phyloP scores from a whole-genome alignment of 2,329 filamentous ascomycete species.

The Aspergillus brunneoviolaceus region DNA sequence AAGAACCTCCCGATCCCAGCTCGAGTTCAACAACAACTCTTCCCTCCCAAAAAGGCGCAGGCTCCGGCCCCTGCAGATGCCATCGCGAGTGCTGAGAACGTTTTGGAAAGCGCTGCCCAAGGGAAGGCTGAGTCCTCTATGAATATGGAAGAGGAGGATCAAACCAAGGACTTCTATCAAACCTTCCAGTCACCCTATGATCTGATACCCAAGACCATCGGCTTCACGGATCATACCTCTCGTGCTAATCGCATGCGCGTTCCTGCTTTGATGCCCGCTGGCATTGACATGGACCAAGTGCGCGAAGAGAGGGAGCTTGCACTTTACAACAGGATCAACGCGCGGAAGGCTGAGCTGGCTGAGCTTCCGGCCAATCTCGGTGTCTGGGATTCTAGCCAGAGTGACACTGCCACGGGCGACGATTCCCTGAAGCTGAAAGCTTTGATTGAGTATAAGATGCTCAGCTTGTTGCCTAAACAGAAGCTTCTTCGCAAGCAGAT shows the following conservation, averaged over 20 bases:
- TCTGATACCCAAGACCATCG: slow-evolving; percentile 60
- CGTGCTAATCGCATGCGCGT: slow-evolving; percentile 77
- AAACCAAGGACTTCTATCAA: slow-evolving; percentile 58
- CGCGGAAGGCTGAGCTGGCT: slow-evolving; percentile 81
- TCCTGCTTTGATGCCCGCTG: slow-evolving; percentile 83
- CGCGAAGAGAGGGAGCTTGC: slow-evolving; percentile 84
- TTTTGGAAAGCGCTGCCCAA: slow-evolving; percentile 42
- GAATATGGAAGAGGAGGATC: slow-evolving; percentile 27
- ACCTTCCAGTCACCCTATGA: slow-evolving; percentile 73
- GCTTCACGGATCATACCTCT: slow-evolving; percentile 74
- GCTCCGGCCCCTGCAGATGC: slow-evolving; percentile 40
- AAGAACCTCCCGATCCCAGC: slow-evolving; percentile 81
- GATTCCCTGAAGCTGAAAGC: slow-evolving; percentile 84
- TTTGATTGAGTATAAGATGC: slow-evolving; percentile 91
- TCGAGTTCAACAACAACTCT: slow-evolving; percentile 78
- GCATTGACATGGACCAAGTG: slow-evolving; percentile 81
- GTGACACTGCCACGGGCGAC: slow-evolving; percentile 68
- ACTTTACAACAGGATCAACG: slow-evolving; percentile 84
- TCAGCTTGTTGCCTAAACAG: slow-evolving; percentile 86
- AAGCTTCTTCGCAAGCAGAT: slow-evolving; percentile 81
- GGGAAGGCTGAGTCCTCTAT: slow-evolving; percentile 32
- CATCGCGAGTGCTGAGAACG: slow-evolving; percentile 31
- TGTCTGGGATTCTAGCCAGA: slow-evolving; percentile 75
- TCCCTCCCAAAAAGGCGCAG: slow-evolving; percentile 54
- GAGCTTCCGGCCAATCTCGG: slow-evolving; percentile 80